Conservation (phyloP, 805 yeast genomes). For the Trichomonascus vanleenenianus region DNA sequence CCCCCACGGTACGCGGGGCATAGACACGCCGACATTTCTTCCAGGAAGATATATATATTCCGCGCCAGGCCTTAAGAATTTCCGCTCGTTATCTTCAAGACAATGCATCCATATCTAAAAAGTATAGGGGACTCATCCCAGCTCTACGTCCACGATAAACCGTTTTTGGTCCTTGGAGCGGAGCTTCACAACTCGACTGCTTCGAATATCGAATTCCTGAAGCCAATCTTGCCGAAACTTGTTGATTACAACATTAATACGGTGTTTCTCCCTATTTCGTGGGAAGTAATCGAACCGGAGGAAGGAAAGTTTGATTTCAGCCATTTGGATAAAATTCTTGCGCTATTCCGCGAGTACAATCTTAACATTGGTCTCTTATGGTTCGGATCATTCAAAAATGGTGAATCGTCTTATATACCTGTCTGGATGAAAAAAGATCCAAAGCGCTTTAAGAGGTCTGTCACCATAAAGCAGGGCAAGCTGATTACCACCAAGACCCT, state of each 20-base stretch:
- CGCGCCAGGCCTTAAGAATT: no score
- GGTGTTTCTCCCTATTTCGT: conserved; percentile 12
- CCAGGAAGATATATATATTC: no score
- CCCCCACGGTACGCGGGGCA: no score
- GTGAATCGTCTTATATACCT: conserved; percentile 12
- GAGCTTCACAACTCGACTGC: conserved; percentile 17
- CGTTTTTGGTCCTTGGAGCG: conserved; percentile 12
- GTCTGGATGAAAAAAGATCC: conserved; percentile 12
- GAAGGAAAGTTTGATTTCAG: conserved; percentile 13
- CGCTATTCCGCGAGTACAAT: conserved; percentile 11
- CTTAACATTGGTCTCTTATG: conserved; percentile 11
- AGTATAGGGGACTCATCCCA: neutral
- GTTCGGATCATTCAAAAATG: conserved; percentile 18
- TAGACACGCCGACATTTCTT: no score
- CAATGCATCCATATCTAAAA: neutral
- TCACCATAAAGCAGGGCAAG: conserved; percentile 1
- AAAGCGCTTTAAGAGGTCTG: conserved; percentile 10
- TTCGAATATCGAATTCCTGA: conserved; percentile 14
- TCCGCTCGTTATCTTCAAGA: neutral
- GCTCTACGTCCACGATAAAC: conserved; percentile 8
- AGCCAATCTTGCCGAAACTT: conserved; percentile 11
- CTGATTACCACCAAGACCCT: conserved; percentile 5
- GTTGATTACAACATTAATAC: conserved; percentile 11
- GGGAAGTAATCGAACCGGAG: conserved; percentile 17
- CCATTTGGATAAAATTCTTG: conserved; percentile 11